Evolutionary conservation across 768 basidiomycete genomes (phyloP).

Genomic region (Termitomyces titanicus): DNA sequence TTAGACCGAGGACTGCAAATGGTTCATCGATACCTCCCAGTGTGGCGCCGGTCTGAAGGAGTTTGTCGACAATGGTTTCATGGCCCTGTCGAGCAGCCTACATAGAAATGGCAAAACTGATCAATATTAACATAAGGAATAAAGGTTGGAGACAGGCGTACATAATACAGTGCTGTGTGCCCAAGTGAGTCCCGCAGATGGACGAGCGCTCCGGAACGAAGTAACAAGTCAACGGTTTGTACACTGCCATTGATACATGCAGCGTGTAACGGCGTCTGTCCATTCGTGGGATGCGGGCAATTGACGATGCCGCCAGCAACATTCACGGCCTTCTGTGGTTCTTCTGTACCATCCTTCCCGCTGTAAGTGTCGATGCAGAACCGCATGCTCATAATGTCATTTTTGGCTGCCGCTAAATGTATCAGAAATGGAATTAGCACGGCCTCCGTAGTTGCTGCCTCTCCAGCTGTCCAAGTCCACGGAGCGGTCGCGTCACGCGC

Average conservation of each 20-base stretch:
- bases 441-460: slow-evolving; percentile 65
- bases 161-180: slow-evolving; percentile 83
- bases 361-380: slow-evolving; percentile 50
- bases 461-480: slow-evolving; percentile 78
- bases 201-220: slow-evolving; percentile 75
- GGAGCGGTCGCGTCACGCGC: slow-evolving; percentile 51
- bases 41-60: slow-evolving; percentile 72
- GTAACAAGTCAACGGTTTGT: slow-evolving; percentile 42
- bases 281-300: slow-evolving; percentile 64
- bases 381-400: slow-evolving; percentile 59
- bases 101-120: neutral
- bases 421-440: slow-evolving; percentile 75
- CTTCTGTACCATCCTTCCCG: slow-evolving; percentile 18
- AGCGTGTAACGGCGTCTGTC: slow-evolving; percentile 74
- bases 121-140: neutral
- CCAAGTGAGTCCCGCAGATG: slow-evolving; percentile 78
- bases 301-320: slow-evolving; percentile 72
- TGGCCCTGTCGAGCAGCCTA: slow-evolving; percentile 80
- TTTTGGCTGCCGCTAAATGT: slow-evolving; percentile 70
- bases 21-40: slow-evolving; percentile 65
- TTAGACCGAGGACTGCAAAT: slow-evolving; percentile 49
- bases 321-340: slow-evolving; percentile 29
- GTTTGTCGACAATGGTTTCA: slow-evolving; percentile 52
- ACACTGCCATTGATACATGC: slow-evolving; percentile 68
- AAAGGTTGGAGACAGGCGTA: slow-evolving; percentile 19